These are phyloP conservation scores for Ostreobium quekettii DNA, from an alignment of 139 green algal species.

Conservation along the genomic window DNA sequence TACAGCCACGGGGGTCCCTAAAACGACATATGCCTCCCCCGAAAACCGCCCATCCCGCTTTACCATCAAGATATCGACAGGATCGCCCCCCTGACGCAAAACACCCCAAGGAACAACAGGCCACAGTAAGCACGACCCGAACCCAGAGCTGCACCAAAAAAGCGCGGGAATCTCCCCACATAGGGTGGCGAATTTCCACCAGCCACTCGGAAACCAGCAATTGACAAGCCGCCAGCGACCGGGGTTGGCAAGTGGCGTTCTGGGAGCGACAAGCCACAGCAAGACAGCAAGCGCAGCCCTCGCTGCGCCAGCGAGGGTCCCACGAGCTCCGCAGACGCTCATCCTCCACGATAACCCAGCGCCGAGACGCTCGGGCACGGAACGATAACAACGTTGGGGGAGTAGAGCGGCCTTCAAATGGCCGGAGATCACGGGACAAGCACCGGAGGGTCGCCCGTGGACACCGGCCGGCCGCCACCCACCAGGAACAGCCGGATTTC, in stretches of 20 bases:
- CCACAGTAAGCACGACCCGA: neutral
- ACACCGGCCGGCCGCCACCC: no score
- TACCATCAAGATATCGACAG: constrained; percentile 63
- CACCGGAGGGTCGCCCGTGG: neutral
- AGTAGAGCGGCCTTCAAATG: neutral
- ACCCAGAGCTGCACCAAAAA: neutral
- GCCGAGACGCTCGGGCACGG: neutral
- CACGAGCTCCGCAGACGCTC: neutral
- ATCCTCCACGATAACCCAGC: neutral
- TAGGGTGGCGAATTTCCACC: no score
- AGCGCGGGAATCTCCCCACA: no score
- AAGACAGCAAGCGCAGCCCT: no score
- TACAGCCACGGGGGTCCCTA: constrained; percentile 45
- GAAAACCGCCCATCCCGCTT: constrained; percentile 51
- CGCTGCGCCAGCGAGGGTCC: neutral
- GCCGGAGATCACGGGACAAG: constrained; percentile 1
- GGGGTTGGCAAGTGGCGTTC: no score
- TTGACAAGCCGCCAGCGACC: no score
- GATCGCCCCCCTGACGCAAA: constrained; percentile 49
- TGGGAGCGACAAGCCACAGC: no score
- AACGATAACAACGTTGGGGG: neutral
- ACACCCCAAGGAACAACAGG: neutral
- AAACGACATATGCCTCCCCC: constrained; percentile 66
- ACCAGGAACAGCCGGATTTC: constrained; percentile 73
- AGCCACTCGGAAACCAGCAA: no score